These are phyloP conservation scores for Plectosphaerella cucumerina DNA, from an alignment of 2,329 filamentous ascomycete genomes.

Conservation along the genomic window DNA sequence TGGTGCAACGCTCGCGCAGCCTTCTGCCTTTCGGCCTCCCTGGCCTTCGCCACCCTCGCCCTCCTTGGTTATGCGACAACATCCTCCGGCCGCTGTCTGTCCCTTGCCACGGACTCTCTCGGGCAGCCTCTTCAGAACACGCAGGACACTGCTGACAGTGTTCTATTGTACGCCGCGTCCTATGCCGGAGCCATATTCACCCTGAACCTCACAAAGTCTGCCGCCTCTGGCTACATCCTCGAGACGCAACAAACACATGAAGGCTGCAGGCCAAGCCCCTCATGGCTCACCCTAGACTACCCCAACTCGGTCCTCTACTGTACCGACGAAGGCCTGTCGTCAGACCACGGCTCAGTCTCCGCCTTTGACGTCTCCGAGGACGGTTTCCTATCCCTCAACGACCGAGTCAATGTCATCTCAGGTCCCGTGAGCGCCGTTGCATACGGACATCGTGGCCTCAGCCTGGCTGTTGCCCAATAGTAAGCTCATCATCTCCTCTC, in stretches of 20 bases:
- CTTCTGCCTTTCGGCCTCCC: not conserved
- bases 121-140: too few relatives aligned
- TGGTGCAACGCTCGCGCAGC: not conserved
- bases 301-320: conserved; percentile 51
- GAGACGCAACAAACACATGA: conserved; percentile 35
- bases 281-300: conserved; percentile 56
- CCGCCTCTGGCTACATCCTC: conserved; percentile 26
- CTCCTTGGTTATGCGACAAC: conserved; percentile 10
- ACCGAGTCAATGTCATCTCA: conserved; percentile 25
- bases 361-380: conserved; percentile 31
- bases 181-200: conserved; percentile 45
- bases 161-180: conserved; percentile 42
- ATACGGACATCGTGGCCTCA: conserved; percentile 35
- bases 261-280: conserved; percentile 49
- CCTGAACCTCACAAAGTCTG: conserved; percentile 33
- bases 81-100: conserved; percentile 18
- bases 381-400: conserved; percentile 33
- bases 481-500: conserved; percentile 21
- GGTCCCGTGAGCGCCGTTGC: conserved; percentile 40
- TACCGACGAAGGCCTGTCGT: conserved; percentile 50
- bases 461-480: conserved; percentile 42
- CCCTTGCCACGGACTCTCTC: too few relatives aligned
- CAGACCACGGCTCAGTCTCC: conserved; percentile 43
- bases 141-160: too few relatives aligned
- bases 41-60: conserved; percentile 9